phyloP scores from a whole-genome alignment of 768 basidiomycete genomes.

The Lactifluus piperatus region DNA sequence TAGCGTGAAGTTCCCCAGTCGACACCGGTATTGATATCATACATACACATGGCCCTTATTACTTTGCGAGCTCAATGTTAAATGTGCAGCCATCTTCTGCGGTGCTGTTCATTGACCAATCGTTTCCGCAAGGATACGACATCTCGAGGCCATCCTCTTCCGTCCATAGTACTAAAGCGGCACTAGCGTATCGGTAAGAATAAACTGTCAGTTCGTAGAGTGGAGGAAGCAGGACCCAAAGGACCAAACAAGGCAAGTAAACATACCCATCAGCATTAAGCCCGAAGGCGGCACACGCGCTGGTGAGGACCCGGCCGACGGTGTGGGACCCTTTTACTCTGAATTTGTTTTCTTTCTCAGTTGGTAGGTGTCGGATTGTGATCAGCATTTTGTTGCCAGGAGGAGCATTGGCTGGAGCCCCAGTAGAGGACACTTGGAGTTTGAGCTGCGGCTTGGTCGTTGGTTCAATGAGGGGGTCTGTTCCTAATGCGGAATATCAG shows the following conservation, averaged over 20 bases:
- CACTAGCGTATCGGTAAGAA: not conserved
- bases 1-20: not conserved
- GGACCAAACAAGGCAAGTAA: not conserved
- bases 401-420: not conserved
- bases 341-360: constrained; percentile 15
- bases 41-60: not conserved
- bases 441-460: not conserved
- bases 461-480: not conserved
- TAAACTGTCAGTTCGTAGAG: not conserved
- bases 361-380: constrained; percentile 10
- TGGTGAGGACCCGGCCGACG: constrained; percentile 14
- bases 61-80: constrained; percentile 11
- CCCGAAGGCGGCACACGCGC: constrained; percentile 11
- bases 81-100: constrained; percentile 1
- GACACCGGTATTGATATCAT: not conserved
- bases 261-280: constrained; percentile 1
- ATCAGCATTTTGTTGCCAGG: constrained; percentile 12
- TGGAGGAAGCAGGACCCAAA: not conserved
- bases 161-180: not conserved
- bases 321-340: constrained; percentile 11
- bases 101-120: constrained; percentile 4
- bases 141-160: constrained; percentile 6
- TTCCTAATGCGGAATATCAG: not conserved
- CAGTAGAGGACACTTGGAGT: not conserved
- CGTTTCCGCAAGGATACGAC: constrained; percentile 1